Base-by-base conservation (phyloP, 2,329 filamentous ascomycete species). In the Xylariales sp. region DNA sequence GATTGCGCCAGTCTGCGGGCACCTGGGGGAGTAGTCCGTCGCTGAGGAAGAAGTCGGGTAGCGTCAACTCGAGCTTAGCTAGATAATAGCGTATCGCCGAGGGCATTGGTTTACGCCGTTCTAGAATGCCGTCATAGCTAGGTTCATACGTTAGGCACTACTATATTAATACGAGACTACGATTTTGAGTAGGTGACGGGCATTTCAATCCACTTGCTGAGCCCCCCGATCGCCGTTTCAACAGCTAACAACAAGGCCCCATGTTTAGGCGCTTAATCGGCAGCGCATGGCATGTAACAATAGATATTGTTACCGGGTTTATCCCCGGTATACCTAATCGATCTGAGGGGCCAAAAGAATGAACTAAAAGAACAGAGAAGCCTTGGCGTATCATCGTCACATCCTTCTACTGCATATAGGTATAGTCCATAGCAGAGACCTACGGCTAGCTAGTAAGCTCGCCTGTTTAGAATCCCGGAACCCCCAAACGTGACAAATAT, bases 1-100 rank as follows among this genome's bases (percentile, higher is more conserved):
- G 85, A 72, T 74, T 88, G 28, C 84, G 82, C 74, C 85, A 82
- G 70, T 83, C 83, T 32, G 81, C 83, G 0, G 83, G 81, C 0
- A 78, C 81, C 7, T 84, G 83, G 81, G 83, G 83, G 10, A 80
- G 84, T 57, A 79, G 81, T 28, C 80, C 83, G 18, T 82, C 80
- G 67, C 53, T 83, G 62, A 79, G 79, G 62, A 80, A 78, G 65
- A 79, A 78, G 54, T 67, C 76, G 3, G 71, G 68, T 4, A 58
- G 59, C 43, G 69, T 39, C 10, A 68, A 58, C 14, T 65, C 71
- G 55, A 69, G 68, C 6, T 56, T 71, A n/a, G 62, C 54, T 5
- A 73, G 62, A 46, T 67, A 65, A 12, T 76, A 39, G 71, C n/a
- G 43, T 48, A 53, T 41, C 18, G 5, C 8, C 39, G 12, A n/a